Percentiles rank a stretch among this genome's conserved stretches.
These are phyloP conservation scores for Eucalyptus tenuipes DNA, from an alignment of 345 rosid species.

Conservation along the genomic window DNA sequence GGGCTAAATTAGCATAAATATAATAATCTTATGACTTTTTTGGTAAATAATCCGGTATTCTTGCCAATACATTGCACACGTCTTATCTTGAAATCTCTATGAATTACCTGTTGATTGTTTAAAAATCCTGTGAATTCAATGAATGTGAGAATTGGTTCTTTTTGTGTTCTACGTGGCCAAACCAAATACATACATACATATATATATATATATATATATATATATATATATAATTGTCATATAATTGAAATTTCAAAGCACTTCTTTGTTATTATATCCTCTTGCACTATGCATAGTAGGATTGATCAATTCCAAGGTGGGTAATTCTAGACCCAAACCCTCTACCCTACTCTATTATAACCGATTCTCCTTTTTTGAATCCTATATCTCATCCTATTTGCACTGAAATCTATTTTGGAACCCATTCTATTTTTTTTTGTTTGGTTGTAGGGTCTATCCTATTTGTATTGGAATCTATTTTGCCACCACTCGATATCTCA, in stretches of 20 bases:
- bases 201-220: too few relatives aligned
- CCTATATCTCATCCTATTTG: fast-evolving
- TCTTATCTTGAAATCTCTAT: background rate
- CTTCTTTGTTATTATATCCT: background rate
- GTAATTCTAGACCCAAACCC: too few relatives aligned
- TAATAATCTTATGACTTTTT: too few relatives aligned
- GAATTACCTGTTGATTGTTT: background rate
- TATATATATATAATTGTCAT: too few relatives aligned
- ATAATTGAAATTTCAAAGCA: background rate
- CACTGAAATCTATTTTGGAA: too few relatives aligned
- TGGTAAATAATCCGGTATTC: background rate
- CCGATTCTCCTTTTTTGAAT: fast-evolving
- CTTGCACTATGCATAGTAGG: background rate
- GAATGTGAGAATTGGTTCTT: background rate
- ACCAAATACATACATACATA: too few relatives aligned
- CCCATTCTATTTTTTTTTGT: too few relatives aligned
- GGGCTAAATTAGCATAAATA: too few relatives aligned
- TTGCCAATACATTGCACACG: background rate
- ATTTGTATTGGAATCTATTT: too few relatives aligned
- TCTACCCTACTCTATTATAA: too few relatives aligned
- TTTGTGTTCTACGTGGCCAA: background rate
- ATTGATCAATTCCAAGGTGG: fast-evolving
- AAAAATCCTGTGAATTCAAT: background rate
- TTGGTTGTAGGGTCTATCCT: fast-evolving
- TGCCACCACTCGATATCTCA: fast-evolving